A percentile compares a stretch with the other conserved stretches of the same genome.
phyloP scores from a whole-genome alignment of 108 stramenopile genomes.

The Epithemia pelagica region DNA sequence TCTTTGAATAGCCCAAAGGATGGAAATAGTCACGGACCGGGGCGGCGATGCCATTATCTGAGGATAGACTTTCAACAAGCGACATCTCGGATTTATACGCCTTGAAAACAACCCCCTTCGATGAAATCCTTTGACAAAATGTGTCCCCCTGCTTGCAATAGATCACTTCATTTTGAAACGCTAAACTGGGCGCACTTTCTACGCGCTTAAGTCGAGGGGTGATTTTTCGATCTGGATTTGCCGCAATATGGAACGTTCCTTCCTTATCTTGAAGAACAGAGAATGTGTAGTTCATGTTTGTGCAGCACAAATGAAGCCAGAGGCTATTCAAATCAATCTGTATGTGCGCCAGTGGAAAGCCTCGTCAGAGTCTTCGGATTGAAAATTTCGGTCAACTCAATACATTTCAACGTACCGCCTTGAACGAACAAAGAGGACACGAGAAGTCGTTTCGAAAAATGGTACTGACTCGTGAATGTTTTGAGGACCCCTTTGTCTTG shows the following conservation, averaged over 20 bases:
- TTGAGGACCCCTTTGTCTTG: background rate
- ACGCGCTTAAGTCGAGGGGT: background rate
- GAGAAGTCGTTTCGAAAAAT: background rate
- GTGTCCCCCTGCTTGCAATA: background rate
- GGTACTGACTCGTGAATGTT: background rate
- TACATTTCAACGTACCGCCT: background rate
- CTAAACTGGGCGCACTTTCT: background rate
- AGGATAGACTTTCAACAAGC: background rate
- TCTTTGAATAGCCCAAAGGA: background rate
- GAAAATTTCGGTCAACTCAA: background rate
- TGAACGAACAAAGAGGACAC: background rate
- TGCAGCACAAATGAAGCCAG: background rate
- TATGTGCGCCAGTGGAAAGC: background rate
- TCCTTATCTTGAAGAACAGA: background rate
- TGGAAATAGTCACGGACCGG: background rate
- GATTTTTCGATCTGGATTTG: background rate
- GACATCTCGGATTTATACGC: background rate
- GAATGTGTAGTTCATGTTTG: background rate
- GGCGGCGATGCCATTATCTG: background rate
- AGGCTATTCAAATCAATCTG: background rate
- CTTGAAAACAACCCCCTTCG: background rate
- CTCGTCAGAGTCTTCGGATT: background rate
- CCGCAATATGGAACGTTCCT: background rate
- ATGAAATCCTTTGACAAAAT: background rate
- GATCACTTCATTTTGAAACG: background rate